Base-by-base conservation (phyloP, 768 basidiomycete genomes). In the Phanerochaete carnosa region DNA sequence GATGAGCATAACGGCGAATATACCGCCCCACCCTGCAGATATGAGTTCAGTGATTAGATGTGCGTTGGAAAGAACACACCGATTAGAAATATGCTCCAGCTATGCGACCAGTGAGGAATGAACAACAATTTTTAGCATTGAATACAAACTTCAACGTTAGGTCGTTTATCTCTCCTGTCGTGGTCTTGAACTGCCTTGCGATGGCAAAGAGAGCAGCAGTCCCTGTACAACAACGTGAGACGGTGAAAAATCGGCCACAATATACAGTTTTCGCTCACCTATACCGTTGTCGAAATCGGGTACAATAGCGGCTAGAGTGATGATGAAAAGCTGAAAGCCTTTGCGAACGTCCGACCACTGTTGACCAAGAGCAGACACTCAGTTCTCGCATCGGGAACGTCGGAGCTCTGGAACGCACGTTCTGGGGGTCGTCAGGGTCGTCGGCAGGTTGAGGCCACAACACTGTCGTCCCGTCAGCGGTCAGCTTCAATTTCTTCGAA, bases 401-500 rank as follows among this genome's bases (percentile, higher is more conserved):
- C n/a, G 23, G 13, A 19, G 4, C 8, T 33, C 12, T 28, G 16
- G 11, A 49, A 26, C 28, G n/a, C n/a, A 79, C 80, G 64, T 84
- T 85, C 70, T 86, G 84, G 25, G 85, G 85, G 65, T 87, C 85
- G 12, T 78, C 70, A 0, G 78, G 76, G 37, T 81, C 76, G 65
- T 85, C 81, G 1, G 80, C 78, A 1, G 86, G 85, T 64, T 87
- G 86, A 28, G 86, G 86, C 83, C 85, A 87, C 1, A 88, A 76
- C 12, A 87, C 78, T 39, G 76, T 82, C 9, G 73, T 79, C 0
- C 85, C 84, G 58, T 84, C 81, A 12, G 66, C 60, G 9, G 80
- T 76, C 11, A 84, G 73, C 74, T 87, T 87, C 45, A 87, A 74
- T 45, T 65, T 74, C 1, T 78, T 67, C 0, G 85, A 83, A 33